These are phyloP conservation scores for Rhizophlyctis rosea DNA, from an alignment of 192 early-diverging fungal genomes.

Conservation along the genomic window DNA sequence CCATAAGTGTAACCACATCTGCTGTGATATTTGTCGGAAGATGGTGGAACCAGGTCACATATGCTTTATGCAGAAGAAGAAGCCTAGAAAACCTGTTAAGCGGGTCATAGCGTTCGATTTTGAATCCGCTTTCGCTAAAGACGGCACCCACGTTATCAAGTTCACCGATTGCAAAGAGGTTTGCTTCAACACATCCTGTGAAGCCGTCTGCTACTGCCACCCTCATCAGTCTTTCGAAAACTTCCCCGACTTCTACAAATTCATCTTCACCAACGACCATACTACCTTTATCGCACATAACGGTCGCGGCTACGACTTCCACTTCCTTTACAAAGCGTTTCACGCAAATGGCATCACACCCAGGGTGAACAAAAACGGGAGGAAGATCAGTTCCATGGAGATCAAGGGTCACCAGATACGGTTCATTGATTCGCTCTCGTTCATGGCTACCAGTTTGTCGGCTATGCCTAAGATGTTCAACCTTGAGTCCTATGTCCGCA, in stretches of 20 bases:
- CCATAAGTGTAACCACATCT: too few relatives aligned
- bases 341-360: neutral
- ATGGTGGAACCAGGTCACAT: too few relatives aligned
- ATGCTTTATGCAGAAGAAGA: too few relatives aligned
- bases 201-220: neutral
- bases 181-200: neutral
- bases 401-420: neutral
- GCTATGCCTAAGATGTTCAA: too few relatives aligned
- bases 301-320: conserved; percentile 1
- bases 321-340: conserved; percentile 1
- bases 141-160: too few relatives aligned
- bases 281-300: conserved; percentile 1
- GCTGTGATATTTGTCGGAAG: too few relatives aligned
- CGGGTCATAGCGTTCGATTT: too few relatives aligned
- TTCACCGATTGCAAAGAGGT: conserved; percentile 1
- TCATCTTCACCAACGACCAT: neutral
- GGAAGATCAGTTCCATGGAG: neutral
- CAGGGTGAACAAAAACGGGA: neutral
- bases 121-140: too few relatives aligned
- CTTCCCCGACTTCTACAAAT: neutral
- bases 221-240: neutral
- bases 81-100: too few relatives aligned
- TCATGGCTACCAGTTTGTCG: neutral
- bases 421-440: neutral
- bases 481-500: too few relatives aligned